Evolutionary conservation across 768 basidiomycete species (phyloP), one percentile per base, ranked within the genome.

Genomic region (Agrocybe praecox): DNA sequence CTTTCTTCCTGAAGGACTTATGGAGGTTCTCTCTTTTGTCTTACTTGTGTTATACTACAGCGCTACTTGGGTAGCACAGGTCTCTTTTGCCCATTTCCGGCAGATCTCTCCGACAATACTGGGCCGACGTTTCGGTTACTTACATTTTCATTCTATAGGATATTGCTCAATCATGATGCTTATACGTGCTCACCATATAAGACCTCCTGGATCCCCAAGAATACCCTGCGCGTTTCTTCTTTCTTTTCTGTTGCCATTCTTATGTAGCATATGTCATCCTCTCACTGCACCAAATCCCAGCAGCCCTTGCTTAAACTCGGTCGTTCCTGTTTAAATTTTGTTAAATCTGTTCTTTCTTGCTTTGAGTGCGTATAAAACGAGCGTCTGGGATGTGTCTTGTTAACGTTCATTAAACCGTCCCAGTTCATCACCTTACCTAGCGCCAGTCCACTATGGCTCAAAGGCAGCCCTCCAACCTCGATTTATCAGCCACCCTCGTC

Each of bases 251-350:
- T 53, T 58, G 43, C 46, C 56, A 52, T 58, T 62, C 59, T 63
- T 60, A 60, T 62, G 52, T 61, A 57, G 45, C 52, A 46, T 44
- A 74, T 74, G 73, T 57, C 67, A 49, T 65, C 65, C 59, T 70
- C 75, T 53, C 72, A 80, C 65, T 76, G 23, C 26, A 22, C 73
- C 72, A 76, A 74, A 61, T 73, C 81, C 26, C 80, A 76, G 64
- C 79, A 75, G 59, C 74, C 74, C 60, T 79, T 78, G 62, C 62
- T 79, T 63, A 74, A 72, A 52, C 69, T 84, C 61, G 79, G 79
- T 56, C 79, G 74, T 52, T 84, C 84, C 40, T 76, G 86, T 61
- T 75, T 76, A 48, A 79, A 71, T 62, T 73, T 75, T 29, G 65
- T 86, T 34, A 80, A 75, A 64, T 76, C 76, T 52, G 71, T 60